Conservation (phyloP, 2,329 filamentous ascomycete genomes). For the Cladosporium sp. region DNA sequence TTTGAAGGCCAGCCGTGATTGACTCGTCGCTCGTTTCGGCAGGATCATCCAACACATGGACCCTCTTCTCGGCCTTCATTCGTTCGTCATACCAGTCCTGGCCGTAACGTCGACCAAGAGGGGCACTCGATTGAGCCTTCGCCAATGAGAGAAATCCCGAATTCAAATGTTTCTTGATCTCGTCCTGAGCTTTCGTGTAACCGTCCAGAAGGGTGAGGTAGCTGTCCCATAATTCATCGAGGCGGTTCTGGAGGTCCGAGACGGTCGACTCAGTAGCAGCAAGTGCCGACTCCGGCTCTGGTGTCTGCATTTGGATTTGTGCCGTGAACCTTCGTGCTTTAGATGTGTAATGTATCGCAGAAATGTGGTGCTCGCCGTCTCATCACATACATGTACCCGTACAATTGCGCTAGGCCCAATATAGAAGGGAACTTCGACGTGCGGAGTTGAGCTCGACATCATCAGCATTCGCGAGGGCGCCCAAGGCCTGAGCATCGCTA, state of each 20-base stretch:
- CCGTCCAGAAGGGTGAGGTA: slow-evolving; percentile 68
- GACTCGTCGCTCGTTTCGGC: not conserved
- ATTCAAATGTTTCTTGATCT: slow-evolving; percentile 57
- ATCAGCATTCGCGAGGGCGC: not conserved
- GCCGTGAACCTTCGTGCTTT: not conserved
- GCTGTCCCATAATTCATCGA: slow-evolving; percentile 64
- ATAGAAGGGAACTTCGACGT: slow-evolving; percentile 5
- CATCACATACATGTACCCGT: not conserved
- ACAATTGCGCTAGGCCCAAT: slow-evolving; percentile 17
- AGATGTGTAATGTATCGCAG: not conserved
- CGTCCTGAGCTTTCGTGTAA: slow-evolving; percentile 61
- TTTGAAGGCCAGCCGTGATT: not conserved
- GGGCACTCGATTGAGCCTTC: slow-evolving; percentile 72
- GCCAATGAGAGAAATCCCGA: slow-evolving; percentile 57
- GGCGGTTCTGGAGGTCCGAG: slow-evolving; percentile 30
- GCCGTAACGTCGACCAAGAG: slow-evolving; percentile 61
- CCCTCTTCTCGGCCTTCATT: slow-evolving; percentile 61
- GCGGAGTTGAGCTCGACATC: slow-evolving; percentile 17
- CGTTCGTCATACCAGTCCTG: slow-evolving; percentile 71
- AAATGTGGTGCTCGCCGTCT: not conserved
- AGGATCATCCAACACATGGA: not conserved
- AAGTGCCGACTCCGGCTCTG: not conserved
- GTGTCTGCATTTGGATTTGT: not conserved
- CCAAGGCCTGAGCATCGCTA: not conserved
- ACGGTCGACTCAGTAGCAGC: not conserved